A percentile compares a stretch with the other conserved stretches of the same genome.
Evolutionary conservation across 2,329 filamentous ascomycete species (phyloP).

Genomic region (Diaporthe ampelina): DNA sequence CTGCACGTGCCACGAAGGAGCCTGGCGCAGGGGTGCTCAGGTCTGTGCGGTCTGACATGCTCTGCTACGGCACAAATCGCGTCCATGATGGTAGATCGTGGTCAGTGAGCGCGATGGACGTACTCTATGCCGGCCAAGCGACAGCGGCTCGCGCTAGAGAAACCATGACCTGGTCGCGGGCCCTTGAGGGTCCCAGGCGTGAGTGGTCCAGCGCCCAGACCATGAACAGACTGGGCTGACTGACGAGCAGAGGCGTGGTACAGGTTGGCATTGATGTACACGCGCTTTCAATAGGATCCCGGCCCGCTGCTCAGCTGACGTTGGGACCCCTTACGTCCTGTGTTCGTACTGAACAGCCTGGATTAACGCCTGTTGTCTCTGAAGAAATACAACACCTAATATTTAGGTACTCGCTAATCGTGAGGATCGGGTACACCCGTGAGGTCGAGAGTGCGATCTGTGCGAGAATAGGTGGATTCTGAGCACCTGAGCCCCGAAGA

Average conservation of each 20-base stretch:
- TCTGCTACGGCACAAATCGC: not conserved
- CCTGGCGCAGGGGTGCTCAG: not conserved
- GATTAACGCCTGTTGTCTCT: not conserved
- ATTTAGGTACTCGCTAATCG: not conserved
- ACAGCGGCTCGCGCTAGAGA: not conserved
- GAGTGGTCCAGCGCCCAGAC: not conserved
- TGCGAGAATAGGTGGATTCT: not conserved
- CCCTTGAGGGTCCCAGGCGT: not conserved
- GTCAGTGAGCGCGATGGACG: not conserved
- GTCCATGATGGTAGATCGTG: not conserved
- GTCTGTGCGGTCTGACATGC: not conserved
- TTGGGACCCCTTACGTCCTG: not conserved
- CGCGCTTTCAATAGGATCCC: not conserved
- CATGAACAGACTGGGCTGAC: not conserved
- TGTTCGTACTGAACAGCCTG: not conserved
- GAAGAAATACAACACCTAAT: not conserved
- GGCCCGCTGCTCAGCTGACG: not conserved
- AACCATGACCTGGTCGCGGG: not conserved
- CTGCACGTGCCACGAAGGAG: constrained; percentile 12
- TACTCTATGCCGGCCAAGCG: not conserved
- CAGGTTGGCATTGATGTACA: not conserved
- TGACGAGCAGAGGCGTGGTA: not conserved
- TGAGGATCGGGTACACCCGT: not conserved
- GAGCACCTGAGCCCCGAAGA: not conserved
- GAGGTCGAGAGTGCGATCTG: not conserved